phyloP scores from a whole-genome alignment of 106 monocot species.

The Allium cepa region DNA sequence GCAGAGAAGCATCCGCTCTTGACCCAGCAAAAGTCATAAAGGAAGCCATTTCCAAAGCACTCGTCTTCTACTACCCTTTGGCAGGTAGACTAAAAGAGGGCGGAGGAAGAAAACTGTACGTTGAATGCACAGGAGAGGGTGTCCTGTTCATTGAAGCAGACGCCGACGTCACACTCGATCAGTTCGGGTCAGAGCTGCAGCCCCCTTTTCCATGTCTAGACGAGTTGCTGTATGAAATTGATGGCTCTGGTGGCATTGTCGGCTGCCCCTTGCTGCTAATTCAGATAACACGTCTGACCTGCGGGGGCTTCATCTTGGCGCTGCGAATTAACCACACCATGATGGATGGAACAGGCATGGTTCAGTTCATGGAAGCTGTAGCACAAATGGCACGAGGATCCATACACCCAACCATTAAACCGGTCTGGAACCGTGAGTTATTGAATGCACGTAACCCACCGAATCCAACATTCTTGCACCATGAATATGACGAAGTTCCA shows the following conservation, averaged over 20 bases:
- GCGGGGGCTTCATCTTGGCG: slow-evolving; percentile 60
- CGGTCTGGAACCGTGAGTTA: slow-evolving; percentile 29
- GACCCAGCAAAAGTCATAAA: slow-evolving; percentile 10
- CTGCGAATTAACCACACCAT: slow-evolving; percentile 51
- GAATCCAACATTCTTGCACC: slow-evolving; percentile 14
- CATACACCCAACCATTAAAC: background rate
- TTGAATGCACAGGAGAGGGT: slow-evolving; percentile 40
- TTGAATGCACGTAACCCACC: slow-evolving; percentile 10
- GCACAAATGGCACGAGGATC: slow-evolving; percentile 25
- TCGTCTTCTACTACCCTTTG: slow-evolving; percentile 6
- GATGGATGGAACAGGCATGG: slow-evolving; percentile 41
- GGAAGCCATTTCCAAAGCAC: slow-evolving; percentile 24
- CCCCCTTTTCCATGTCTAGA: slow-evolving; percentile 19
- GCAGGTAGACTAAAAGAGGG: slow-evolving; percentile 15
- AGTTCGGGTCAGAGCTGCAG: slow-evolving; percentile 21
- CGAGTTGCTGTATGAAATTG: slow-evolving; percentile 10
- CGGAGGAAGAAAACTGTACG: slow-evolving; percentile 3
- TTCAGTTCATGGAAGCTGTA: slow-evolving; percentile 21
- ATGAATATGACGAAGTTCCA: slow-evolving; percentile 10
- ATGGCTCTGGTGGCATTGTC: too few species aligned
- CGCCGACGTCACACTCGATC: slow-evolving; percentile 30
- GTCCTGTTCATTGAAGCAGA: slow-evolving; percentile 37
- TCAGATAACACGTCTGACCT: slow-evolving; percentile 26
- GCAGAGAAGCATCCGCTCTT: background rate
- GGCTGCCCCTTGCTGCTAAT: background rate